phyloP scores from a whole-genome alignment of 2,329 filamentous ascomycete genomes.

The Bipolaris gigantea region DNA sequence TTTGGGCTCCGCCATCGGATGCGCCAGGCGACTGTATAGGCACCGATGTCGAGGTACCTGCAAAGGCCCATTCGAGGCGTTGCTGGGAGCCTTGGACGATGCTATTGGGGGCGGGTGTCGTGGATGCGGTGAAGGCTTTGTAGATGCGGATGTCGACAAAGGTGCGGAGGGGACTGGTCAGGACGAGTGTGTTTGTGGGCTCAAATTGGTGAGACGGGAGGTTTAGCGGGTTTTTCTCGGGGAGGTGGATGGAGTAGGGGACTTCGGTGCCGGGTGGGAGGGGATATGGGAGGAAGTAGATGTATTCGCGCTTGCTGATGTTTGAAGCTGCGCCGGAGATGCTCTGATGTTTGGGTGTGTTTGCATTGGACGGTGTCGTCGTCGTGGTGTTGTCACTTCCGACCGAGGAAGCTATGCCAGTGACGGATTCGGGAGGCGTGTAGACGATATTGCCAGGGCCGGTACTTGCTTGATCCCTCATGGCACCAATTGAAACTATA shows the following conservation, averaged over 20 bases:
- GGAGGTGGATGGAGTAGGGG: slow-evolving; percentile 35
- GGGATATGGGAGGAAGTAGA: slow-evolving; percentile 58
- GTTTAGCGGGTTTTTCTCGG: slow-evolving; percentile 29
- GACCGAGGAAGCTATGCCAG: slow-evolving; percentile 3
- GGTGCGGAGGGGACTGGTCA: slow-evolving; percentile 60
- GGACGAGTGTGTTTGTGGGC: slow-evolving; percentile 65
- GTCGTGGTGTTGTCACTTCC: neutral
- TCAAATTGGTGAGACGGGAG: slow-evolving; percentile 46
- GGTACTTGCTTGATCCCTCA: neutral
- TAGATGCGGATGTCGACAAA: slow-evolving; percentile 66
- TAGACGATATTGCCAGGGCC: slow-evolving; percentile 5
- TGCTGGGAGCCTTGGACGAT: slow-evolving; percentile 34
- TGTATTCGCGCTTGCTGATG: slow-evolving; percentile 53
- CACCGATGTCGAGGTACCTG: slow-evolving; percentile 51
- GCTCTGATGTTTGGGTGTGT: neutral
- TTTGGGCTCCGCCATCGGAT: neutral
- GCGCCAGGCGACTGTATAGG: neutral
- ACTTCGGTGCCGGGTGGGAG: slow-evolving; percentile 27
- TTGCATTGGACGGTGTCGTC: neutral
- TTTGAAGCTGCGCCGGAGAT: slow-evolving; percentile 4
- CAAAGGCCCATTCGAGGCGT: slow-evolving; percentile 67
- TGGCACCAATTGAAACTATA: neutral
- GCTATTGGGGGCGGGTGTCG: neutral
- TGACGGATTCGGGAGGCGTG: slow-evolving; percentile 3
- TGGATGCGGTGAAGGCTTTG: slow-evolving; percentile 17